Conservation (phyloP, 306 rosid genomes). For the Inga leiocalycina region DNA sequence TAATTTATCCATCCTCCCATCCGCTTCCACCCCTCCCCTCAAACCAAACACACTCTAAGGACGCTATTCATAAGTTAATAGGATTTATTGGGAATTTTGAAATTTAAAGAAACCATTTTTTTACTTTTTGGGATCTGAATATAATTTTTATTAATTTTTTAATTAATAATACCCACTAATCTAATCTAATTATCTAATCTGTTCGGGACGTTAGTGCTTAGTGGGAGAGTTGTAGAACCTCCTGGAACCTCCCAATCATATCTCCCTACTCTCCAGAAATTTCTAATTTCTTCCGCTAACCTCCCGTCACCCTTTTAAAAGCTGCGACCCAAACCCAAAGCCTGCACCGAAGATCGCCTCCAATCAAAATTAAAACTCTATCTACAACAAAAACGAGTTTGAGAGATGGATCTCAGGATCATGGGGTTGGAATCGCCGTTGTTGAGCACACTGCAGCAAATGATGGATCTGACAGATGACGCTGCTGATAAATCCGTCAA, state of each 20-base stretch:
- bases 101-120: too few relatives aligned
- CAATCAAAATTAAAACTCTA: too few relatives aligned
- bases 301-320: conserved; percentile 16
- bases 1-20: too few relatives aligned
- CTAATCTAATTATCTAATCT: background rate
- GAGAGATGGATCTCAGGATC: conserved; percentile 67
- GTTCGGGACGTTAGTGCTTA: conserved; percentile 17
- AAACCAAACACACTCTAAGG: too few relatives aligned
- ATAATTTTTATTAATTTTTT: too few relatives aligned
- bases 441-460: conserved; percentile 61
- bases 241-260: conserved; percentile 13
- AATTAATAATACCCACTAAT: background rate
- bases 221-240: conserved; percentile 29
- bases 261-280: conserved; percentile 34
- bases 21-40: too few relatives aligned
- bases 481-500: conserved; percentile 44
- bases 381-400: background rate
- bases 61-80: too few relatives aligned
- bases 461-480: conserved; percentile 57
- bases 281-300: conserved; percentile 29
- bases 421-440: conserved; percentile 70
- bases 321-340: background rate
- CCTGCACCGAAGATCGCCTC: background rate
- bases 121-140: too few relatives aligned
- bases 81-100: too few relatives aligned